Evolutionary conservation across 2,329 filamentous ascomycete species (phyloP).

Genomic region (Penicillium sp.): DNA sequence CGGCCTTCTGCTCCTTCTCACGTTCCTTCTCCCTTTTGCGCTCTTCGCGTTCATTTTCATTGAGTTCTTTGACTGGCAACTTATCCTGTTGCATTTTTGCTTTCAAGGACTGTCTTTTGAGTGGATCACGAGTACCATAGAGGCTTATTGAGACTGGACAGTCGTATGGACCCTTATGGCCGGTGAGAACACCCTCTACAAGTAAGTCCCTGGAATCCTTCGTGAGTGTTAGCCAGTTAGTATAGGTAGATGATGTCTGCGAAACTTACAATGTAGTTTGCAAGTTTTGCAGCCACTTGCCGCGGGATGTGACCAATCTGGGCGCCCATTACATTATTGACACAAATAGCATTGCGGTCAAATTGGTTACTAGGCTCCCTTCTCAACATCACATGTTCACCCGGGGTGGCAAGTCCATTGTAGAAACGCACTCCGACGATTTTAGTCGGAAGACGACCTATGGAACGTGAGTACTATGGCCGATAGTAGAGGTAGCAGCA

Average conservation of each 20-base stretch:
- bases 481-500: not conserved
- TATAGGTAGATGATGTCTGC: no score
- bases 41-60: conserved; percentile 51
- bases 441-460: conserved; percentile 45
- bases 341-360: conserved; percentile 69
- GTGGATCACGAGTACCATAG: conserved; percentile 59
- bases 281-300: conserved; percentile 62
- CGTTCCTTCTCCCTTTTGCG: conserved; percentile 44
- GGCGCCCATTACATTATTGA: conserved; percentile 66
- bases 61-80: conserved; percentile 52
- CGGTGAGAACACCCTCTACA: conserved; percentile 64
- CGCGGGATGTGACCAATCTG: conserved; percentile 77
- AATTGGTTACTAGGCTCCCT: conserved; percentile 65
- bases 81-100: conserved; percentile 58
- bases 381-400: conserved; percentile 57
- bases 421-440: conserved; percentile 61
- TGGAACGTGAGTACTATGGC: not conserved
- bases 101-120: conserved; percentile 52
- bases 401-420: conserved; percentile 54
- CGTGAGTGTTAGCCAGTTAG: not conserved
- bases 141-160: conserved; percentile 66
- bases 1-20: conserved; percentile 44
- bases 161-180: conserved; percentile 60
- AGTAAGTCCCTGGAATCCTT: conserved; percentile 54
- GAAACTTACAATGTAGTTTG: conserved; percentile 59